A percentile compares a stretch with the other conserved stretches of the same genome.
These are phyloP conservation scores for Pichia cephalocereana DNA, from an alignment of 805 yeast genomes.

Conservation along the genomic window DNA sequence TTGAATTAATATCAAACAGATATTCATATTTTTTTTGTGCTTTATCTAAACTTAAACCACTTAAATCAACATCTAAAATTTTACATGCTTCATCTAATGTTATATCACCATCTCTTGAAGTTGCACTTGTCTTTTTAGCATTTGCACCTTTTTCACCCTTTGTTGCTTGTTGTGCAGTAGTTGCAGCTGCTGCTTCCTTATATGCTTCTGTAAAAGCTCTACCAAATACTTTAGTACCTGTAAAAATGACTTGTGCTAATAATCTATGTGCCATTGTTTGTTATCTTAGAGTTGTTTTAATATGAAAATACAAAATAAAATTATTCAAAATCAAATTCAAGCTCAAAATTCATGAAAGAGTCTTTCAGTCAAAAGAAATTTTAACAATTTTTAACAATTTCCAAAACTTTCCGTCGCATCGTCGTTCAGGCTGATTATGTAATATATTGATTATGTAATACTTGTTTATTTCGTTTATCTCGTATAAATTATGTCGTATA, in stretches of 20 bases:
- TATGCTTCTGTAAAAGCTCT: constrained; percentile 95
- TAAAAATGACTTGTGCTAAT: constrained; percentile 76
- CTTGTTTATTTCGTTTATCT: no score
- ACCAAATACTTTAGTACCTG: constrained; percentile 95
- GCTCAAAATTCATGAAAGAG: no score
- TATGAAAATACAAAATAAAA: no score
- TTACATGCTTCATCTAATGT: constrained; percentile 85
- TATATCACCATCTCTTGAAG: constrained; percentile 64
- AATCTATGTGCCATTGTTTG: constrained; percentile 80
- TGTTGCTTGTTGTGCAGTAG: constrained; percentile 51
- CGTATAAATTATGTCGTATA: no score
- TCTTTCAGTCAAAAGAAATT: no score
- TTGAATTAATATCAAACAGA: constrained; percentile 79
- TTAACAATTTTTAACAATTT: no score
- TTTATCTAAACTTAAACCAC: constrained; percentile 45
- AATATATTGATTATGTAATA: no score
- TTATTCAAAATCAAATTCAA: no score
- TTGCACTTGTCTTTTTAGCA: constrained; percentile 32
- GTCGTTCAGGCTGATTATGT: no score
- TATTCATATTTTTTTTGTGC: constrained; percentile 67
- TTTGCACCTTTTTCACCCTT: constrained; percentile 22
- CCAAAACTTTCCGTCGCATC: no score
- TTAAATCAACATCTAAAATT: constrained; percentile 70
- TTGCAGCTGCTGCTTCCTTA: constrained; percentile 89
- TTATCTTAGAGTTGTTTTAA: no score